Evolutionary conservation across 2,329 filamentous ascomycete species (phyloP).

Genomic region (Venturia carpophila): DNA sequence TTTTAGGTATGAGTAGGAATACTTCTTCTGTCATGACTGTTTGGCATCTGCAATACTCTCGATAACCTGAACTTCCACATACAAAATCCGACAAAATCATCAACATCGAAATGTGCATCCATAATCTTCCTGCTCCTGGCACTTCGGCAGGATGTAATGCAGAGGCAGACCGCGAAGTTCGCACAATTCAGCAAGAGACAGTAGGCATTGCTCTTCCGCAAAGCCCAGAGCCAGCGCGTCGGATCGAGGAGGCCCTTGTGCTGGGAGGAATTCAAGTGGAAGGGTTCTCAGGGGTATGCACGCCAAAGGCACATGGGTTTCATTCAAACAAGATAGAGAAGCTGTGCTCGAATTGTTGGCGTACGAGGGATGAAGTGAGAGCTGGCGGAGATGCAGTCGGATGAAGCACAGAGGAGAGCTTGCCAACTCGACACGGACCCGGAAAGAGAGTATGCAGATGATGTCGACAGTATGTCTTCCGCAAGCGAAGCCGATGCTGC

Average conservation of each 20-base stretch:
- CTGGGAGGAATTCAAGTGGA: not conserved
- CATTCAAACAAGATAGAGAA: not conserved
- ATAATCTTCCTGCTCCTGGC: conserved; percentile 10
- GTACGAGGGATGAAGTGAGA: not conserved
- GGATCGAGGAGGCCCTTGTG: not conserved
- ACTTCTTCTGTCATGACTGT: not conserved
- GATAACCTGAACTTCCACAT: not conserved
- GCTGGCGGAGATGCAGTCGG: not conserved
- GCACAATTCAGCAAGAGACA: not conserved
- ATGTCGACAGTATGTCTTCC: not conserved
- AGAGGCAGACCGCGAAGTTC: not conserved
- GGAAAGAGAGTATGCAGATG: not conserved
- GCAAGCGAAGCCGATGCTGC: not conserved
- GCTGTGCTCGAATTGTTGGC: not conserved
- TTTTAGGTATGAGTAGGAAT: not conserved
- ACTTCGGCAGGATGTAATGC: not conserved
- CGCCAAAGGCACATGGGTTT: not conserved
- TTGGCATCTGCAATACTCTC: not conserved
- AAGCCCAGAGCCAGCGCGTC: not conserved
- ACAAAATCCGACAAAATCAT: not conserved
- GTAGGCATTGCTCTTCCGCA: not conserved
- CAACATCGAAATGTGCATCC: conserved; percentile 17
- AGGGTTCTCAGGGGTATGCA: not conserved
- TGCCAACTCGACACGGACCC: not conserved
- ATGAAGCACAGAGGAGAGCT: not conserved